Evolutionary conservation across 768 basidiomycete genomes (phyloP).

Genomic region (Russula olivacea): DNA sequence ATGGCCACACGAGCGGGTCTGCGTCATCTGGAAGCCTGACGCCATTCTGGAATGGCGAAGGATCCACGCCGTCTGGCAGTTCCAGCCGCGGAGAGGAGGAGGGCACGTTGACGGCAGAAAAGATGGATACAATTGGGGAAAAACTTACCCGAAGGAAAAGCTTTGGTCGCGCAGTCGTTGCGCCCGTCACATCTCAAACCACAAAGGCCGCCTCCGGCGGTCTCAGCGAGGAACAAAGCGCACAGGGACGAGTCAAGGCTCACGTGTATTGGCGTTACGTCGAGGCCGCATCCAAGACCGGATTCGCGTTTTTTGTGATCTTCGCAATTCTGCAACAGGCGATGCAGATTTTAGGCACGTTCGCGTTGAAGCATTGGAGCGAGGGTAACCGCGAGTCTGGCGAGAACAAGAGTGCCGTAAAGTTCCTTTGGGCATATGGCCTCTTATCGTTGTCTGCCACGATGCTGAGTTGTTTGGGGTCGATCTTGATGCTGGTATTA

Average conservation of each 20-base stretch:
- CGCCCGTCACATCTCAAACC: constrained; percentile 34
- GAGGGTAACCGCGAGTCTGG: constrained; percentile 65
- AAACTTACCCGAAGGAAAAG: constrained; percentile 54
- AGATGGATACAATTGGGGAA: constrained; percentile 32
- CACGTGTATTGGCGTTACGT: constrained; percentile 76
- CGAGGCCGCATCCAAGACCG: constrained; percentile 66
- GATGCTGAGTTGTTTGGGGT: constrained; percentile 47
- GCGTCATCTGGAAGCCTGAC: constrained; percentile 24
- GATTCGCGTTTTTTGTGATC: constrained; percentile 55
- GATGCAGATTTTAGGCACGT: constrained; percentile 51
- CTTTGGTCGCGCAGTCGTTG: constrained; percentile 52
- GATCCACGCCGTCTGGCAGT: constrained; percentile 1
- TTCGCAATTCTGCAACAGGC: constrained; percentile 52
- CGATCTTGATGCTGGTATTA: constrained; percentile 68
- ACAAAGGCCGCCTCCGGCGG: constrained; percentile 41
- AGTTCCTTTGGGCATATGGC: constrained; percentile 61
- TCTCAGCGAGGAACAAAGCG: constrained; percentile 61
- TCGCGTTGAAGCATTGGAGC: constrained; percentile 75
- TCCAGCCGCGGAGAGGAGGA: constrained; percentile 19
- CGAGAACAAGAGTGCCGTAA: constrained; percentile 49
- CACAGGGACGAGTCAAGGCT: constrained; percentile 74
- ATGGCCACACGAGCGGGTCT: constrained; percentile 15
- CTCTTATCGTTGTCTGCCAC: constrained; percentile 56
- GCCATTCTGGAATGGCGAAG: constrained; percentile 24
- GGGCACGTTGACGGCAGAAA: constrained; percentile 15